Base-by-base conservation (phyloP, 495 filamentous ascomycete species). In the Penicillium cataractarum region DNA sequence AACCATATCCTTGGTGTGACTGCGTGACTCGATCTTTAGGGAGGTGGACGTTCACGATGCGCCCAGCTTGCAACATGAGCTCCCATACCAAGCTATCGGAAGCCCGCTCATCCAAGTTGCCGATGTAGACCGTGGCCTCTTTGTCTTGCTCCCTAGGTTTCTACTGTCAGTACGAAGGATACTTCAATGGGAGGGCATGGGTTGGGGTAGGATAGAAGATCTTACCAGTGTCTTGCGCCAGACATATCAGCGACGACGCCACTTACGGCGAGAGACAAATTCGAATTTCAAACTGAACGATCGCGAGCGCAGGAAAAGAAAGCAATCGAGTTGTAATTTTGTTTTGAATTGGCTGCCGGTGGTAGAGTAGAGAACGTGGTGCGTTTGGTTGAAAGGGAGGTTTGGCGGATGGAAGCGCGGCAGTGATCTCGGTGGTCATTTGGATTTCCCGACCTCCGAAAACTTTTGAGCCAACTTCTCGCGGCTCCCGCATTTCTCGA, bases 21-120 rank as follows among this genome's bases (percentile, higher is more conserved):
- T 97, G 92, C 24, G 94, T 97, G 52, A 99, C 95, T 71, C 95
- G 90, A 72, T 99, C 95, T 81, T 97, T 97, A 19, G 95, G 95
- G 55, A 99, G 83, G 74, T 99, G 95, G 52, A 99, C 94, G 74
- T 97, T 97, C 70, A 96, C 91, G 68, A 99, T 92, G 61, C 92
- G 92, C 44, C 96, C 95, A 64, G 90, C 92, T 80, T 99, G 95
- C 40, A 96, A 85, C 93, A 98, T 97, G 67, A 99, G 84, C 82
- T 98, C 95, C 89, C 92, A 97, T 68, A 99, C 87, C 53, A 97
- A 80, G 66, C 89, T 89, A 76, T 97, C 92, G 56, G 91, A 88
- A 57, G 92, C 91, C 71, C 96, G 90, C 78, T 99, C 95, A 77
- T 99, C 95, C 69, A 99, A 90, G 75, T 98, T 98, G 74, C 95